Conservation (phyloP, 176 grass and related monocot species). For the Avena insularis region DNA sequence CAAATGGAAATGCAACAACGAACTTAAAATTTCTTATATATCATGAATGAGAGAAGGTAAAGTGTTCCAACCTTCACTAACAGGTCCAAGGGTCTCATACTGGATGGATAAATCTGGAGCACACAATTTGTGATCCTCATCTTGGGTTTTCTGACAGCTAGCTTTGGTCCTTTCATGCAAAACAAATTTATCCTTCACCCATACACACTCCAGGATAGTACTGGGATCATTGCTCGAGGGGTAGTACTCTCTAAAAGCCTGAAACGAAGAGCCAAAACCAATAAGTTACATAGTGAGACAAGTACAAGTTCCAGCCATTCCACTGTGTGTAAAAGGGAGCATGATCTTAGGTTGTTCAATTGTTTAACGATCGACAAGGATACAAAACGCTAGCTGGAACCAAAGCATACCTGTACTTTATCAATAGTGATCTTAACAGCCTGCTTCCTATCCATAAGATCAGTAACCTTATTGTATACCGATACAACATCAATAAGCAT, state of each 20-base stretch:
- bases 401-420: slow-evolving; percentile 70
- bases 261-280: slow-evolving; percentile 2
- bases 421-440: slow-evolving; percentile 73
- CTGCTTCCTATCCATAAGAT: slow-evolving; percentile 77
- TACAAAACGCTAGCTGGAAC: slow-evolving; percentile 20
- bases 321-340: not conserved
- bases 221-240: slow-evolving; percentile 42
- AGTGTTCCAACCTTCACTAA: slow-evolving; percentile 52
- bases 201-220: slow-evolving; percentile 56
- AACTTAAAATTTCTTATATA: slow-evolving; percentile 30
- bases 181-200: slow-evolving; percentile 77
- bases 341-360: not conserved
- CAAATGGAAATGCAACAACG: slow-evolving; percentile 10
- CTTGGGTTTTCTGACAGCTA: slow-evolving; percentile 38
- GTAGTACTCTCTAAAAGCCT: slow-evolving; percentile 79
- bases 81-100: slow-evolving; percentile 51
- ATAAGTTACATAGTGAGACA: not conserved
- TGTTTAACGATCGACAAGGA: slow-evolving; percentile 15
- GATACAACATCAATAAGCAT: slow-evolving; percentile 80
- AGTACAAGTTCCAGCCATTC: slow-evolving; percentile 22
- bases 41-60: slow-evolving; percentile 9
- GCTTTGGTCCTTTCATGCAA: slow-evolving; percentile 57
- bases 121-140: slow-evolving; percentile 33
- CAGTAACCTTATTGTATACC: slow-evolving; percentile 77
- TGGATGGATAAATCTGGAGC: slow-evolving; percentile 42